phyloP scores from a whole-genome alignment of 73 alveolate genomes.

The Paramecium caudatum region DNA sequence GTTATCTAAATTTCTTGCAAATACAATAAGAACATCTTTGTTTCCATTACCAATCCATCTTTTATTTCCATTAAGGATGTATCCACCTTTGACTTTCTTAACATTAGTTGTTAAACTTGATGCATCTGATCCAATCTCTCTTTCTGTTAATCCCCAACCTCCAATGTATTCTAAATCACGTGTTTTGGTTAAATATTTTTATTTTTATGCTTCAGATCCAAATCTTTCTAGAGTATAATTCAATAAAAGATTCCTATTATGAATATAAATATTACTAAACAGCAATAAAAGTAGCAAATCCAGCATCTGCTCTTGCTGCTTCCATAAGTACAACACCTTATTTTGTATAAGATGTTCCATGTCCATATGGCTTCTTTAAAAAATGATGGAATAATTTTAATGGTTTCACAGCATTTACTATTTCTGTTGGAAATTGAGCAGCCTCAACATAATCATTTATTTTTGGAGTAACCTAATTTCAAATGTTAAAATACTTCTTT shows the following conservation, averaged over 20 bases:
- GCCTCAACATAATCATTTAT: constrained; percentile 71
- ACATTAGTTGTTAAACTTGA: constrained; percentile 80
- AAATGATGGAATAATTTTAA: constrained; percentile 17
- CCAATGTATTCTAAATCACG: constrained; percentile 65
- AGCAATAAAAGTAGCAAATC: constrained; percentile 65
- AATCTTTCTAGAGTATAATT: constrained; percentile 60
- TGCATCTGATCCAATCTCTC: constrained; percentile 87
- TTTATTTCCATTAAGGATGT: constrained; percentile 82
- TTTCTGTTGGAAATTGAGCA: constrained; percentile 72
- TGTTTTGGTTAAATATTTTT: constrained; percentile 58
- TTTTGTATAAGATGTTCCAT: constrained; percentile 62
- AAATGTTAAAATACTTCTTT: background rate
- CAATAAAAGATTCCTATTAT: constrained; percentile 27
- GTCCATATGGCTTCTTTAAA: constrained; percentile 38
- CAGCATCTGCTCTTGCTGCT: constrained; percentile 74
- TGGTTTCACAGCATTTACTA: constrained; percentile 27
- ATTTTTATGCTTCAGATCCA: constrained; percentile 51
- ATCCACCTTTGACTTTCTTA: constrained; percentile 88
- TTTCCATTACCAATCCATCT: constrained; percentile 89
- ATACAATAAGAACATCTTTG: constrained; percentile 79
- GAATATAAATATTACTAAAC: background rate
- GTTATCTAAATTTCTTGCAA: constrained; percentile 84
- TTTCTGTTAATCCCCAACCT: constrained; percentile 89
- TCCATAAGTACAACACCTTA: constrained; percentile 56
- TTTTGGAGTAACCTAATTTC: constrained; percentile 17